These are phyloP conservation scores for Alnus glutinosa DNA, from an alignment of 306 rosid genomes.

Conservation along the genomic window DNA sequence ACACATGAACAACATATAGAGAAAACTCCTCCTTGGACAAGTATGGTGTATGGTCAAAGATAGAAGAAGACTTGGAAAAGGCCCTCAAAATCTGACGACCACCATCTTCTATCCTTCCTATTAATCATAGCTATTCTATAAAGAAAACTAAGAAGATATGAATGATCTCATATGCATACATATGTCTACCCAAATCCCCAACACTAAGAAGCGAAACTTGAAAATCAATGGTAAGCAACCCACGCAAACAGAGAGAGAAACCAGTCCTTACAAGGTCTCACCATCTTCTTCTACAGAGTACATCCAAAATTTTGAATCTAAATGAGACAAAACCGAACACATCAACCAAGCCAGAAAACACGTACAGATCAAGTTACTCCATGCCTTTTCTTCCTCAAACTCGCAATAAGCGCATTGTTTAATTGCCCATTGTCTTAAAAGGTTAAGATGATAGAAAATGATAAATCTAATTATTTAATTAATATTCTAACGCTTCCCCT, in stretches of 20 bases:
- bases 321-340: background rate
- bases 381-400: background rate
- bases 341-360: background rate
- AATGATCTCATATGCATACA: background rate
- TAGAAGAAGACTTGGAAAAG: background rate
- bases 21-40: background rate
- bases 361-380: background rate
- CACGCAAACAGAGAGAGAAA: background rate
- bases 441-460: no score
- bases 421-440: no score
- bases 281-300: background rate
- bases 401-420: background rate
- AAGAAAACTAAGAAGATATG: background rate
- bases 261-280: background rate
- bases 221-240: background rate
- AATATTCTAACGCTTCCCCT: no score
- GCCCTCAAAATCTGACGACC: background rate
- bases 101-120: background rate
- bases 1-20: background rate
- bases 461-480: no score
- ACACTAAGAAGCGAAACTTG: background rate
- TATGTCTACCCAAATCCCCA: background rate
- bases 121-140: background rate
- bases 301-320: background rate
- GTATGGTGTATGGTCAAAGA: background rate